Evolutionary conservation across 2,329 filamentous ascomycete genomes (phyloP).

Genomic region (Eutypa lata): DNA sequence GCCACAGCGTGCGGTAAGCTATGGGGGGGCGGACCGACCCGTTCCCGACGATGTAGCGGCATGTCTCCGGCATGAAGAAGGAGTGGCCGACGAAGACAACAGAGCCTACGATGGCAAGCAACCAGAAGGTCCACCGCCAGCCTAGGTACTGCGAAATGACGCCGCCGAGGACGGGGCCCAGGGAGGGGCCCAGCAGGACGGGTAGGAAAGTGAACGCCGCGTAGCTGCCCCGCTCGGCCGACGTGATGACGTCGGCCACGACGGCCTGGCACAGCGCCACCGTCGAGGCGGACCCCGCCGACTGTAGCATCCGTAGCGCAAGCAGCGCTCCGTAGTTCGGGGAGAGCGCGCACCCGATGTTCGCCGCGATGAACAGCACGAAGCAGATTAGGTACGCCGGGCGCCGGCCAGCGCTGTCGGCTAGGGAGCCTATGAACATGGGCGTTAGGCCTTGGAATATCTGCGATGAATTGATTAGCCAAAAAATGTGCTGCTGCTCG

Average conservation of each 20-base stretch:
- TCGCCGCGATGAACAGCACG: constrained; percentile 41
- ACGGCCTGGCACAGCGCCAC: constrained; percentile 51
- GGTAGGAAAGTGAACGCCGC: constrained; percentile 46
- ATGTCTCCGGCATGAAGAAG: constrained; percentile 44
- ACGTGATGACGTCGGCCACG: constrained; percentile 55
- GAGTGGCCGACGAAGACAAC: constrained; percentile 34
- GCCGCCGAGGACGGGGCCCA: constrained; percentile 50
- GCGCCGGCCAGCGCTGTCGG: constrained; percentile 44
- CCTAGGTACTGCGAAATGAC: constrained; percentile 47
- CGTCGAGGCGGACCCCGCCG: constrained; percentile 50
- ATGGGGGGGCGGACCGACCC: constrained; percentile 36
- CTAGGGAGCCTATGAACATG: constrained; percentile 46
- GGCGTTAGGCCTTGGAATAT: constrained; percentile 53
- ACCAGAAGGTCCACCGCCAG: constrained; percentile 53
- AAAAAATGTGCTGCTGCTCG: too few species aligned
- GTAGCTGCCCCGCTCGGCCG: constrained; percentile 52
- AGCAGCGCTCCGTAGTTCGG: constrained; percentile 43
- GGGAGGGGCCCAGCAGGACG: constrained; percentile 36
- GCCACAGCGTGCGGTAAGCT: constrained; percentile 25
- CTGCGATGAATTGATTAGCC: constrained; percentile 36
- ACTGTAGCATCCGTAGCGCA: constrained; percentile 48
- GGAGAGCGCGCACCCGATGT: constrained; percentile 43
- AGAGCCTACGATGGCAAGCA: constrained; percentile 38
- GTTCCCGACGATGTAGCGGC: constrained; percentile 42
- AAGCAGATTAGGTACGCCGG: constrained; percentile 47